Evolutionary conservation across 495 filamentous ascomycete species (phyloP).

Genomic region (Articulospora tetracladia): DNA sequence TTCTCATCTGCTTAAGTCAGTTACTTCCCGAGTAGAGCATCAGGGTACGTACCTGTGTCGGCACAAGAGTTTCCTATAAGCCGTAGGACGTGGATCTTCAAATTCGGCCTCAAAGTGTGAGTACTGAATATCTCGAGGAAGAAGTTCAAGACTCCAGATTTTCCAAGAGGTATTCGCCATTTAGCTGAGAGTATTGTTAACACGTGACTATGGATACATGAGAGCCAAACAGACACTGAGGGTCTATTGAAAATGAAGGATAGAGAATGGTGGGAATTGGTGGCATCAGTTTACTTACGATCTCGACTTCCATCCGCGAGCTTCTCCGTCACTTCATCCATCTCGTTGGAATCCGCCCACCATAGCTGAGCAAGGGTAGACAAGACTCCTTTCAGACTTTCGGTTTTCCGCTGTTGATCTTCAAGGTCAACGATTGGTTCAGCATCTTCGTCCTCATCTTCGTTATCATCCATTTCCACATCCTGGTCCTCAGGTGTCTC

Average conservation of each 20-base stretch:
- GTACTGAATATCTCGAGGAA: slow-evolving; percentile 53
- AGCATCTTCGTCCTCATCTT: slow-evolving; percentile 17
- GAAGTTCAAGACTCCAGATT: slow-evolving; percentile 63
- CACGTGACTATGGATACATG: neutral
- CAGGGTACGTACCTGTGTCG: slow-evolving; percentile 56
- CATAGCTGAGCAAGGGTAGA: slow-evolving; percentile 28
- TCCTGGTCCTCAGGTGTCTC: slow-evolving; percentile 11
- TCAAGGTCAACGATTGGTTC: slow-evolving; percentile 20
- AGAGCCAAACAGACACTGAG: no score
- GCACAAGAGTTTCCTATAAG: slow-evolving; percentile 79
- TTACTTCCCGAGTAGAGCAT: neutral
- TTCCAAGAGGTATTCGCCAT: slow-evolving; percentile 62
- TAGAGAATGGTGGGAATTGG: no score
- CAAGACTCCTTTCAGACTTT: slow-evolving; percentile 27
- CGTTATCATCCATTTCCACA: slow-evolving; percentile 14
- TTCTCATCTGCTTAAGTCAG: slow-evolving; percentile 58
- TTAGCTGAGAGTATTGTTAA: slow-evolving; percentile 35
- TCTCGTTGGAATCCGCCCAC: slow-evolving; percentile 29
- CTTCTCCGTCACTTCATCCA: slow-evolving; percentile 52
- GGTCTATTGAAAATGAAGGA: slow-evolving; percentile 15
- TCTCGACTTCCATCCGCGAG: slow-evolving; percentile 65
- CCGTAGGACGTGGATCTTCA: slow-evolving; percentile 55
- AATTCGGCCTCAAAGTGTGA: slow-evolving; percentile 26
- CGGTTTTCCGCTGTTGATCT: slow-evolving; percentile 17
- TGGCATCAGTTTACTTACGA: no score